phyloP scores from a whole-genome alignment of 2,329 filamentous ascomycete genomes.

The Teratosphaeria destructans region DNA sequence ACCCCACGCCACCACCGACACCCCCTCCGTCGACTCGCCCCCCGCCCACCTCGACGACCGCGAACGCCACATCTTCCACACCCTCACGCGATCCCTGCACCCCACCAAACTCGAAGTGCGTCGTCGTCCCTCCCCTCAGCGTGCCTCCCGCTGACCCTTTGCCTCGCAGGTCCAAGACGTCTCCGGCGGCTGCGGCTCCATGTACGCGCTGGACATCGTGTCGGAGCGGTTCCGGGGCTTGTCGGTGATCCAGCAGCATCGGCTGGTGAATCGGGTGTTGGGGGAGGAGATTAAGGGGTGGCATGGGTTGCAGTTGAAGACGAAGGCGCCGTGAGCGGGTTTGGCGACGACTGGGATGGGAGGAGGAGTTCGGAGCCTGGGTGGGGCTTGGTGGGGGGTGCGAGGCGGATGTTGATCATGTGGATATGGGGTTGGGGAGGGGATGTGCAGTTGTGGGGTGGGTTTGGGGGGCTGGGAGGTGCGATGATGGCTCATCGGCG shows the following conservation, averaged over 20 bases:
- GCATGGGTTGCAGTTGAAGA: conserved; percentile 76
- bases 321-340: conserved; percentile 37
- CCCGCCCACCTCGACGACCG: conserved; percentile 38
- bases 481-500: too few species aligned
- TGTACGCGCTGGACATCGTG: conserved; percentile 75
- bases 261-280: conserved; percentile 65
- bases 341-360: not conserved
- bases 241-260: conserved; percentile 69
- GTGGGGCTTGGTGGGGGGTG: too few species aligned
- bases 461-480: too few species aligned
- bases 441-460: too few species aligned
- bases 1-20: not conserved
- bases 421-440: too few species aligned
- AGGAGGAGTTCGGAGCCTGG: too few species aligned
- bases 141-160: not conserved
- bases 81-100: conserved; percentile 31
- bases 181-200: conserved; percentile 73
- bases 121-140: conserved; percentile 2
- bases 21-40: conserved; percentile 20
- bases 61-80: conserved; percentile 39
- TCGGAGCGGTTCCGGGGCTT: conserved; percentile 61
- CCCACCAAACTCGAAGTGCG: conserved; percentile 38
- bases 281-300: conserved; percentile 67
- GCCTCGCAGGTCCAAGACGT: conserved; percentile 58
- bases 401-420: too few species aligned